Percentiles rank a stretch among this genome's conserved stretches.
Conservation (phyloP, 768 basidiomycete genomes). For the Podaxis sp. region DNA sequence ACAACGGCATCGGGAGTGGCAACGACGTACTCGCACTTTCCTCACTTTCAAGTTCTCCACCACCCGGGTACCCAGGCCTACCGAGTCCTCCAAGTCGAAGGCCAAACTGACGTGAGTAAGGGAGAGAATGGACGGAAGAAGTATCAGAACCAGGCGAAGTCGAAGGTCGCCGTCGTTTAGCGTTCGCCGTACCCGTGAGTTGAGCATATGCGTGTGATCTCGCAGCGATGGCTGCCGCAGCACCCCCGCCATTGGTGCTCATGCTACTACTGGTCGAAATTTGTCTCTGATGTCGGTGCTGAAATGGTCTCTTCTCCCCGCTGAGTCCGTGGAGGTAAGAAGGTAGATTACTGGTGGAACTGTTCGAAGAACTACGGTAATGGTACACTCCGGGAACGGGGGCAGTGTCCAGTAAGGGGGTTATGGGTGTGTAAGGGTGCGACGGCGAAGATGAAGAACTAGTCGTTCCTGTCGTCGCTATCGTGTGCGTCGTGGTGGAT, state of each 20-base stretch:
- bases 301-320: not conserved
- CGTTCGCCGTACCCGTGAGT: slow-evolving; percentile 1
- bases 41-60: not conserved
- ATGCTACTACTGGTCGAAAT: slow-evolving; percentile 2
- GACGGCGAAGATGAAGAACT: slow-evolving; percentile 7
- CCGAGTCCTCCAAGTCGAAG: not conserved
- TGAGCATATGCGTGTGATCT: slow-evolving; percentile 10
- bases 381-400: not conserved
- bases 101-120: not conserved
- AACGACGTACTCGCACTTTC: not conserved
- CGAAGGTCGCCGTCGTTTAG: slow-evolving; percentile 10
- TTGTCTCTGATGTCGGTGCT: slow-evolving; percentile 4
- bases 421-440: slow-evolving; percentile 4
- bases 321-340: slow-evolving; percentile 9
- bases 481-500: slow-evolving; percentile 5
- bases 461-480: slow-evolving; percentile 5
- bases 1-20: not conserved
- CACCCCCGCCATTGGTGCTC: not conserved
- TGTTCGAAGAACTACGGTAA: slow-evolving; percentile 5
- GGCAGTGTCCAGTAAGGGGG: not conserved
- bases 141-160: slow-evolving; percentile 8
- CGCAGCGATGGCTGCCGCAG: slow-evolving; percentile 6
- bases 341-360: not conserved
- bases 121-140: slow-evolving; percentile 1
- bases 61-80: not conserved